Evolutionary conservation across 2,329 filamentous ascomycete genomes (phyloP).

Genomic region (Talaromyces sp.): DNA sequence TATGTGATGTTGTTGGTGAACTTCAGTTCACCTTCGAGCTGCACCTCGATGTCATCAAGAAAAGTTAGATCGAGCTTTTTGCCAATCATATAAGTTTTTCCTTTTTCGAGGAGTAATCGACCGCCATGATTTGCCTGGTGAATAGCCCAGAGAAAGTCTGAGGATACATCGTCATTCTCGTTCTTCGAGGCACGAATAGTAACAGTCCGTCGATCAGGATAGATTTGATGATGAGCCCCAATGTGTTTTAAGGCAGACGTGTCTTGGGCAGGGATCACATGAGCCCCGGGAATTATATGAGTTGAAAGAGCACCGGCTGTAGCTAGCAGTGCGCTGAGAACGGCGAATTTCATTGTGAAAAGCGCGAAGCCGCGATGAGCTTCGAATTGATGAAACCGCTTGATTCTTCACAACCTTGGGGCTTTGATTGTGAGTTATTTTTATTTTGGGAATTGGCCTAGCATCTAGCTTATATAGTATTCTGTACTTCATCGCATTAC

Average conservation of each 20-base stretch:
- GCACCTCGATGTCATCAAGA: slow-evolving; percentile 60
- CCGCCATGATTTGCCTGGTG: slow-evolving; percentile 62
- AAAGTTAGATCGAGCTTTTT: slow-evolving; percentile 63
- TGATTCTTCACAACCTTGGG: too few relatives aligned
- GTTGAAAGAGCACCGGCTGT: slow-evolving; percentile 23
- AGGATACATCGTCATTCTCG: slow-evolving; percentile 60
- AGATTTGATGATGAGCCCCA: slow-evolving; percentile 28
- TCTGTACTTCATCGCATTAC: too few relatives aligned
- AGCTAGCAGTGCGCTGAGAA: slow-evolving; percentile 23
- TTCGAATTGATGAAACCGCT: too few relatives aligned
- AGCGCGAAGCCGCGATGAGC: too few relatives aligned
- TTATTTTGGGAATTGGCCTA: too few relatives aligned
- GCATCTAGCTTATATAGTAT: too few relatives aligned
- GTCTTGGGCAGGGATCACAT: slow-evolving; percentile 28
- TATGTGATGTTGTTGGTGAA: slow-evolving; percentile 53
- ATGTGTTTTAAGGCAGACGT: slow-evolving; percentile 19
- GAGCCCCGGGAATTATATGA: slow-evolving; percentile 27
- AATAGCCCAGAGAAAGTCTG: slow-evolving; percentile 58
- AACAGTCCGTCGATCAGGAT: slow-evolving; percentile 47
- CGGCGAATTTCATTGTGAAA: slow-evolving; percentile 28
- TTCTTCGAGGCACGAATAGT: slow-evolving; percentile 57
- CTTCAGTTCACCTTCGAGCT: slow-evolving; percentile 61
- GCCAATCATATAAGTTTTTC: slow-evolving; percentile 60
- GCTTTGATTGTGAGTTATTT: too few relatives aligned
- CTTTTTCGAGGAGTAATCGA: slow-evolving; percentile 57